Conservation (phyloP, 352 stramenopile genomes). For the Phytophthora pluvialis region DNA sequence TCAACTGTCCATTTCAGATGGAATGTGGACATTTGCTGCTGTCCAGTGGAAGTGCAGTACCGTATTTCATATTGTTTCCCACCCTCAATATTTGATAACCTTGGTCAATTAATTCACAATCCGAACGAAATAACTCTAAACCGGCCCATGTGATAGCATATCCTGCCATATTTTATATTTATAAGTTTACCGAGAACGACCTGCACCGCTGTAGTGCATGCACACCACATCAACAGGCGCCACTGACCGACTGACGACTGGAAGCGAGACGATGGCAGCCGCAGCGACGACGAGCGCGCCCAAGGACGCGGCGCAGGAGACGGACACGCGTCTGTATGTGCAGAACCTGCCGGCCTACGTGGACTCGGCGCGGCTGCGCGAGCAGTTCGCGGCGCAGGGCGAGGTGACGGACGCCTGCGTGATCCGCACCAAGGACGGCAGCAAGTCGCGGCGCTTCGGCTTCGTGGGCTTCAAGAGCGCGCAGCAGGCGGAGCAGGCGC, state of each 20-base stretch:
- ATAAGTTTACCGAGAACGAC: neutral
- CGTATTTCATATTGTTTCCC: neutral
- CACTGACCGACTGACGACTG: slow-evolving; percentile 24
- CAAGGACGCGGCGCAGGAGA: slow-evolving; percentile 21
- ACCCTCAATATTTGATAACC: neutral
- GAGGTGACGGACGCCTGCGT: slow-evolving; percentile 92
- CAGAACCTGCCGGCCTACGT: slow-evolving; percentile 85
- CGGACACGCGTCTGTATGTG: slow-evolving; percentile 74
- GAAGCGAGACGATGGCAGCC: slow-evolving; percentile 37
- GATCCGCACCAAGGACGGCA: slow-evolving; percentile 89
- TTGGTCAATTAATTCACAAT: neutral
- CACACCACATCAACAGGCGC: slow-evolving; percentile 5
- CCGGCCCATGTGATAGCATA: too few species aligned
- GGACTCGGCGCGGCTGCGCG: slow-evolving; percentile 71
- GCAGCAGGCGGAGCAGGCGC: slow-evolving; percentile 60
- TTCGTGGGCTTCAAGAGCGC: slow-evolving; percentile 86
- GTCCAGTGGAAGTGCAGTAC: slow-evolving; percentile 13
- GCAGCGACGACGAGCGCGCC: slow-evolving; percentile 17
- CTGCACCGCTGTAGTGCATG: neutral
- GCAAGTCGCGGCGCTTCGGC: slow-evolving; percentile 83
- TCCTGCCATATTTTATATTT: too few species aligned
- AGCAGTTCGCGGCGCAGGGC: slow-evolving; percentile 78
- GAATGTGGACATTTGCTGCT: slow-evolving; percentile 11
- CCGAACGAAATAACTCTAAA: too few species aligned
- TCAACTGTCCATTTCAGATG: slow-evolving; percentile 8